Evolutionary conservation across 163 green algal genomes (phyloP), one percentile per base, ranked within the genome.

Genomic region (Chloromonas sp.): DNA sequence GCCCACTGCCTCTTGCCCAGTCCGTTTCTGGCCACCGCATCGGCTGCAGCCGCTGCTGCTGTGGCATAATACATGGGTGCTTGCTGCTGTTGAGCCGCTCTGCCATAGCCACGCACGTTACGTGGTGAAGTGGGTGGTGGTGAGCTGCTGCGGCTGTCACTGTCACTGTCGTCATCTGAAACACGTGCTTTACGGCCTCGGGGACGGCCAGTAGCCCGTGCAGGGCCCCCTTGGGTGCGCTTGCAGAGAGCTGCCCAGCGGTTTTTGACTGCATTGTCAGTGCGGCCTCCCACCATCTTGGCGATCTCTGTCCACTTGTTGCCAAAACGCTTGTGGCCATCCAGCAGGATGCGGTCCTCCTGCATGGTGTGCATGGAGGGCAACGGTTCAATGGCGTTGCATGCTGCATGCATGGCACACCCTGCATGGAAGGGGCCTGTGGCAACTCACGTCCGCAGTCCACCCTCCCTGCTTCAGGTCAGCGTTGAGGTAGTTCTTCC

Each of bases 261-360:
- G 71, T 79, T 79, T 88, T 98, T 99, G 0, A 98, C 96, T 0
- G 97, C 96, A 84, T 99, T 99, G 91, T 99, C 96, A 13, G 96
- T 99, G 61, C 96, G 92, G 80, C 97, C 96, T 13, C 92, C 90
- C 60, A 99, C 94, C 79, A 96, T 87, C 36, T 93, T 94, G 15
- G 94, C 94, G 81, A 99, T 98, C 70, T 97, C 91, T 5, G 96
- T 98, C 96, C 96, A 99, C 71, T 94, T 94, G 91, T 99, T 99
- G 84, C 96, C 96, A 71, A 95, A 90, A 14, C 88, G 82, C 14
- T 66, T 66, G 87, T 99, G 96, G 71, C 88, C 90, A 59, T 95
- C 88, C 77, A 95, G 84, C 78, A 96, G 86, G 57, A 93, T 88
- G 1, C 71, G 85, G 82, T 96, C 92, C 85, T 96, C 93, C 92